Conservation (phyloP, 2,329 filamentous ascomycete species). For the Sordariomycetes sp. region DNA sequence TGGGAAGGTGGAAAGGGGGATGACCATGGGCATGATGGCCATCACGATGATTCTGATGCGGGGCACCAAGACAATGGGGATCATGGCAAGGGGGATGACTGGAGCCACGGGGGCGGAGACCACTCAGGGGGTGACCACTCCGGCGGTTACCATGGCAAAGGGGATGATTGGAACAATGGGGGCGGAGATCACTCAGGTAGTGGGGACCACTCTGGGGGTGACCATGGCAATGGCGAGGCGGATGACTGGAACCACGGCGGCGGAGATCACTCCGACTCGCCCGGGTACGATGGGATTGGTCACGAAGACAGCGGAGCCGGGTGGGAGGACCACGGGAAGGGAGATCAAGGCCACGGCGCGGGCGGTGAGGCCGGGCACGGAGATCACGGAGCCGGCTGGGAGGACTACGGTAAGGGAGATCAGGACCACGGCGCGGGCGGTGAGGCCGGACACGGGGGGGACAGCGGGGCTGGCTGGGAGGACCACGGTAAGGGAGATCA, state of each 20-base stretch:
- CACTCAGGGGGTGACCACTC: not conserved
- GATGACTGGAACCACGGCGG: not conserved
- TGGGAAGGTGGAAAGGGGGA: too few species aligned
- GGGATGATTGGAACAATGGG: not conserved
- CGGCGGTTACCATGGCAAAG: not conserved
- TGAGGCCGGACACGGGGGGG: not conserved
- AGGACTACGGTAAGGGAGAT: not conserved
- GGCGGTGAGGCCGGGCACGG: not conserved
- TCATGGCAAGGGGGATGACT: not conserved
- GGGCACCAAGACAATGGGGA: too few species aligned
- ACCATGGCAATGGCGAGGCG: not conserved
- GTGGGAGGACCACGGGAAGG: too few species aligned
- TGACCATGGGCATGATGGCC: too few species aligned
- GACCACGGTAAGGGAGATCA: not conserved
- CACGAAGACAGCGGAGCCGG: not conserved
- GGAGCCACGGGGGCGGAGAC: not conserved
- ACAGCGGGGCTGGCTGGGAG: not conserved
- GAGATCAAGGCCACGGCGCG: not conserved
- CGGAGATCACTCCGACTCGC: not conserved
- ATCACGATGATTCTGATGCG: too few species aligned
- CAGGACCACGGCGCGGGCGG: not conserved
- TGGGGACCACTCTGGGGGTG: not conserved
- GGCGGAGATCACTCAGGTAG: not conserved
- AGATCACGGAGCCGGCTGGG: not conserved
- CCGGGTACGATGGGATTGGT: not conserved